Evolutionary conservation across 2,329 filamentous ascomycete genomes (phyloP), one percentile per base, ranked within the genome.

Genomic region (Drechslerella dactyloides): DNA sequence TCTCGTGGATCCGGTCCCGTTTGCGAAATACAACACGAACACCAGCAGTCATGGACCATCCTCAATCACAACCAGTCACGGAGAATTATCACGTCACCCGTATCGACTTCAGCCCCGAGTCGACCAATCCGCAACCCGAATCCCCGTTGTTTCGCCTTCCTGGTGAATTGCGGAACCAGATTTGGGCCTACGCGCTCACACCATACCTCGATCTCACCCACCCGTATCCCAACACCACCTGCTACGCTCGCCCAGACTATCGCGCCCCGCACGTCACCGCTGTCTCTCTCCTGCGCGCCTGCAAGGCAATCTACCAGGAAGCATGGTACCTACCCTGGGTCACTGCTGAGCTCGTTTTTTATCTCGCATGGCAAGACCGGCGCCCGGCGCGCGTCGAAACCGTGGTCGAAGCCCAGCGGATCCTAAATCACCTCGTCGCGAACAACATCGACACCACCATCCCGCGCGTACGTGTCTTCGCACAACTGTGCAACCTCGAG

Each of bases 161-260:
- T 0, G 80, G 80, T 15, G 84, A 86, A 75, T 74, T 86, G 13
- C 82, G 84, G 61, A 79, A 79, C 69, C 75, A 78, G 1, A 83
- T 86, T 54, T 86, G 84, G 75, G 65, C 77, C 8, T 78, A 77
- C 50, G 80, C 77, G 0, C 76, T 84, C 2, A 76, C 79, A 4
- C 80, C 81, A 30, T 80, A 79, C 33, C 78, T 80, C 8, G 80
- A 82, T 44, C 17, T 27, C 3, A 48, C 44, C 46, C 42, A 46
- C 15, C 24, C 53, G 0, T 69, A 69, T 24, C 64, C 56, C 1
- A 15, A 42, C 11, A 5, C 19, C 19, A 48, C 11, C 44, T 81
- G 78, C 74, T 83, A 80, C 74, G 76, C 76, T 7, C 78, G 82
- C 1, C 82, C 82, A 0, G 78, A 78, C 0, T 82, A 82, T 75